These are phyloP conservation scores for Kluyveromyces lactis DNA, from an alignment of 805 yeast genomes.

Conservation along the genomic window DNA sequence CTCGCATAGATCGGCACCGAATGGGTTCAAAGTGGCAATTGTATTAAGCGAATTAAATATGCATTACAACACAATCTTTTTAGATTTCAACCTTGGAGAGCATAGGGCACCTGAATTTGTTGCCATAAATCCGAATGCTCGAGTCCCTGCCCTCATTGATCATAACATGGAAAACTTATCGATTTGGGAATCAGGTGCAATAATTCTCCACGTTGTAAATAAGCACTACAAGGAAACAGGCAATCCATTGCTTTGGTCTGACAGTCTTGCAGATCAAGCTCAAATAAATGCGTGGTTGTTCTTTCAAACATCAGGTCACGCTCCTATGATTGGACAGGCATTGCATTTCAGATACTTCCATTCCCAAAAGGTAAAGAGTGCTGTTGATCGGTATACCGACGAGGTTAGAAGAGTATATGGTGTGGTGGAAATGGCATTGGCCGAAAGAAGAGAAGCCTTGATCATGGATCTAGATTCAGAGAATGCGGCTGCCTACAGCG, in stretches of 20 bases:
- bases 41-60: constrained; percentile 75
- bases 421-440: constrained; percentile 89
- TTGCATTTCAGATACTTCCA: constrained; percentile 90
- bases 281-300: constrained; percentile 85
- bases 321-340: constrained; percentile 98
- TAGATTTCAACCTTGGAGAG: constrained; percentile 84
- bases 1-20: constrained; percentile 85
- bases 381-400: constrained; percentile 83
- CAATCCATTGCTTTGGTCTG: constrained; percentile 69
- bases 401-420: constrained; percentile 92
- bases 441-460: constrained; percentile 83
- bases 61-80: constrained; percentile 69
- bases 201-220: constrained; percentile 72
- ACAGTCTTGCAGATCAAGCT: constrained; percentile 67
- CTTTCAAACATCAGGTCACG: constrained; percentile 94
- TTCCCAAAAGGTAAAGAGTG: constrained; percentile 74
- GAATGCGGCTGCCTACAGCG: constrained; percentile 77
- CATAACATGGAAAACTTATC: constrained; percentile 73
- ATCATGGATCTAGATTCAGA: constrained; percentile 84
- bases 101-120: constrained; percentile 92
- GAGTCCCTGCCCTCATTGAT: constrained; percentile 91
- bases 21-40: constrained; percentile 93
- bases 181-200: constrained; percentile 94
- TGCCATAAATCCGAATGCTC: constrained; percentile 88
- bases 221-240: constrained; percentile 53